These are phyloP conservation scores for Teratosphaeria nubilosa DNA, from an alignment of 2,329 filamentous ascomycete genomes.

Conservation along the genomic window DNA sequence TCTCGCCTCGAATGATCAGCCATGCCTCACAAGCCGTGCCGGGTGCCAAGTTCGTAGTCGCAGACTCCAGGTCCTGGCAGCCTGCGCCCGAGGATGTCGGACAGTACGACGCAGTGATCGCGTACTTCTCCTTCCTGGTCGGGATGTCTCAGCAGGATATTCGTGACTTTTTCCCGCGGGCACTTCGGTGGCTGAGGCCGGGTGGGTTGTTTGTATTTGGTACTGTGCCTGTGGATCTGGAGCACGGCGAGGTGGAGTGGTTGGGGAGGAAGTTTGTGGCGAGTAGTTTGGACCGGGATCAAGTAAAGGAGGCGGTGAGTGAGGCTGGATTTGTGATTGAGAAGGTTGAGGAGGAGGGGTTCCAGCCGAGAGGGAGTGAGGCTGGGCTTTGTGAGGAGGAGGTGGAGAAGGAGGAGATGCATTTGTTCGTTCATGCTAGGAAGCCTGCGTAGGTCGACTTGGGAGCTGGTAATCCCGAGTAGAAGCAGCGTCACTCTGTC, in stretches of 20 bases:
- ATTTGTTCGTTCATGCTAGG: not conserved
- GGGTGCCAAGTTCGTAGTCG: not conserved
- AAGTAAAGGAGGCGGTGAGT: not conserved
- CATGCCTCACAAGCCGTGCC: not conserved
- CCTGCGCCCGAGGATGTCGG: not conserved
- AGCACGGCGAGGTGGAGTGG: not conserved
- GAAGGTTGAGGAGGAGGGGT: not conserved
- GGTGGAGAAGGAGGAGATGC: not conserved
- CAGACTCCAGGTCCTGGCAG: conserved; percentile 4
- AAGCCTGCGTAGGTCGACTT: not conserved
- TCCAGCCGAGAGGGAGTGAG: not conserved
- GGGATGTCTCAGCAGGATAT: conserved; percentile 9
- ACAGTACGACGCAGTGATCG: conserved; percentile 3
- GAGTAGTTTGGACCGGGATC: not conserved
- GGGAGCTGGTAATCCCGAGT: not conserved
- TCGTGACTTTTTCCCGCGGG: conserved; percentile 6
- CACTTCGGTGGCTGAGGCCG: conserved; percentile 6
- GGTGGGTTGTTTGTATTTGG: conserved; percentile 9
- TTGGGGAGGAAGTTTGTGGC: not conserved
- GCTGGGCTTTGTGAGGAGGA: not conserved
- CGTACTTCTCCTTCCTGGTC: conserved; percentile 6
- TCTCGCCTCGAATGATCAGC: not conserved
- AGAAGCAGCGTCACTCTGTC: too few species aligned
- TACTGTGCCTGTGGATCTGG: conserved; percentile 5
- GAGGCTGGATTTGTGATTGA: not conserved